These are phyloP conservation scores for Agrocybe pediades DNA, from an alignment of 768 basidiomycete genomes.

Conservation along the genomic window DNA sequence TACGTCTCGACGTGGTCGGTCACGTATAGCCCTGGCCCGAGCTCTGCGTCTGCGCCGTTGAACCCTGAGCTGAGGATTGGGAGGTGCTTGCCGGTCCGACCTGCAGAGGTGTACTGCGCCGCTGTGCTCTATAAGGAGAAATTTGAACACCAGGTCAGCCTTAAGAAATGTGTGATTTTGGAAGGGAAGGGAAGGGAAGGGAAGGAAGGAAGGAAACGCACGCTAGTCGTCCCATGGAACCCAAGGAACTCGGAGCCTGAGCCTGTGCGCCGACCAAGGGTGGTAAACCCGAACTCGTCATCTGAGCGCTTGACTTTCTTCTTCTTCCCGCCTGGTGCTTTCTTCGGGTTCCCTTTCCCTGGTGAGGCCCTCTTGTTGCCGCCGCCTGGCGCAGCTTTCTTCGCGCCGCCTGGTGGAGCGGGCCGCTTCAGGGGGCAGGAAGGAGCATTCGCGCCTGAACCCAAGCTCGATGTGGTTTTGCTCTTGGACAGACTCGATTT, in stretches of 20 bases:
- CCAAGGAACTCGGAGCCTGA: constrained; percentile 3
- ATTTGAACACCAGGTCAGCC: not conserved
- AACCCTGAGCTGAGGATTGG: not conserved
- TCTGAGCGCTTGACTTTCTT: no score
- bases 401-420: not conserved
- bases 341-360: no score
- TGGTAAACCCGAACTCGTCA: not conserved
- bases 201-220: not conserved
- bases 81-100: not conserved
- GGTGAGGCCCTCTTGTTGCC: no score
- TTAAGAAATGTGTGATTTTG: not conserved
- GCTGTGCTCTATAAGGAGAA: not conserved
- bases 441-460: not conserved
- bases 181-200: not conserved
- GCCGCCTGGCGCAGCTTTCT: no score
- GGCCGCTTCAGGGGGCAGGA: not conserved
- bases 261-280: not conserved
- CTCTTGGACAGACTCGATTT: no score
- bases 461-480: no score
- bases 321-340: not conserved
- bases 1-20: constrained; percentile 5
- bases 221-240: constrained; percentile 6
- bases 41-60: constrained; percentile 1
- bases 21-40: constrained; percentile 5
- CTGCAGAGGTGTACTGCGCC: not conserved